Base-by-base conservation (phyloP, 1,139 yeast species). In the Blastobotrys arbuscula region DNA sequence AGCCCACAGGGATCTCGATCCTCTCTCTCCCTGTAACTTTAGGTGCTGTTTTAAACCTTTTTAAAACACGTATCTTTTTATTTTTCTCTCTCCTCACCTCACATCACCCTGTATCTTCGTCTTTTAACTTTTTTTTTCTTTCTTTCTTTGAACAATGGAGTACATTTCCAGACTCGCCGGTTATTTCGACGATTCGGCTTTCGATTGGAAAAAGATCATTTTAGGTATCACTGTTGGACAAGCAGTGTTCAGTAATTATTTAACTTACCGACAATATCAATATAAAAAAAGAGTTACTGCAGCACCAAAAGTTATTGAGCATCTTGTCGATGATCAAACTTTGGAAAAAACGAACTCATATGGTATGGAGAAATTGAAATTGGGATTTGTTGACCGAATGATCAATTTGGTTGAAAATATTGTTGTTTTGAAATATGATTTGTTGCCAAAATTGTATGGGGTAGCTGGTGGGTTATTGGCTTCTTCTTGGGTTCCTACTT, bases 271-370 rank as follows among this genome's bases (percentile, higher is more conserved):
- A 62, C 97, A 90, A 66, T 84, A 84, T 64, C 75, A 75, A 57
- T 84, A 82, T 2, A 75, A 88, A 55, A 72, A 75, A 39, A 72
- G 76, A 18, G 3, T 28, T 3, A 42, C 19, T 2, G 77, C 81
- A 21, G 58, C 62, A 26, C 71, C 82, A 23, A 69, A 71, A 5
- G 77, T 83, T 9, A 71, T 90, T 53, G 75, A 78, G 55, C 79
- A 76, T 31, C 85, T 64, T 2, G 62, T 67, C 3, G 79, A 82
- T 45, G 74, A 78, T 42, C 85, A 84, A 52, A 86, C 92, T 2
- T 87, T 86, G 59, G 74, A 74, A 47, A 85, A 88, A 64, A 79
- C 96, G 2, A 90, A 86, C 62, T 78, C 75, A 33, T 92, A 92
- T 64, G 80, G 95, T 3, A 71, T 85, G 39, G 86, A 96, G n/a